These are phyloP conservation scores for Diplotaxis tenuifolia DNA, from an alignment of 345 rosid species.

Conservation along the genomic window DNA sequence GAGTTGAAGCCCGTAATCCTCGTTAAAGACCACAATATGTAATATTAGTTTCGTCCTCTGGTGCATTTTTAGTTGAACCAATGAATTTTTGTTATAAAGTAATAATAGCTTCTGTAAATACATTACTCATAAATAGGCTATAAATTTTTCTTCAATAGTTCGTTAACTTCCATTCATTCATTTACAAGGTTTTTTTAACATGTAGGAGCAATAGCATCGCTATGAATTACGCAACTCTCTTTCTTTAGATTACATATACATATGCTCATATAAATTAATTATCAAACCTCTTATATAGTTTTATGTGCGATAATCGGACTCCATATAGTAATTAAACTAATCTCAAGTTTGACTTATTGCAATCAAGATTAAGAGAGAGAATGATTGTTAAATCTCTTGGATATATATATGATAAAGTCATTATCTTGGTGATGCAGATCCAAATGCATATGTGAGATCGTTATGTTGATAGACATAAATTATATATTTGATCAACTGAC, in stretches of 20 bases:
- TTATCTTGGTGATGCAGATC: slow-evolving; percentile 38
- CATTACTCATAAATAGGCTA: background rate
- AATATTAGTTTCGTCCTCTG: too few species aligned
- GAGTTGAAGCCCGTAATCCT: too few species aligned
- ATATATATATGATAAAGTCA: slow-evolving; percentile 31
- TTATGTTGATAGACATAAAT: slow-evolving; percentile 26
- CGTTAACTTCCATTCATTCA: slow-evolving; percentile 1
- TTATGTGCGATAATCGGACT: slow-evolving; percentile 22
- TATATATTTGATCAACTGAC: slow-evolving; percentile 29
- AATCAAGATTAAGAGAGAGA: slow-evolving; percentile 39
- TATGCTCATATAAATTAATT: background rate
- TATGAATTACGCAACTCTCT: background rate
- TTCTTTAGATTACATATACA: background rate
- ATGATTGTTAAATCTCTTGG: slow-evolving; percentile 33
- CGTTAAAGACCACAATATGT: too few species aligned
- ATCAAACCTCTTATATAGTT: background rate
- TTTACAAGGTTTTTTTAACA: slow-evolving; percentile 6
- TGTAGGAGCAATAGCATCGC: background rate
- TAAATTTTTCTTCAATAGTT: background rate
- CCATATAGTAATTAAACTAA: slow-evolving; percentile 10
- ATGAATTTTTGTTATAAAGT: too few species aligned
- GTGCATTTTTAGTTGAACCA: too few species aligned
- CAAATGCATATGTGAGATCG: slow-evolving; percentile 31
- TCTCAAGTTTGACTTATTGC: slow-evolving; percentile 31
- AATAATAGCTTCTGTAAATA: slow-evolving; percentile 16